Conservation (phyloP, 768 basidiomycete species). For the Calvatia gigantea region DNA sequence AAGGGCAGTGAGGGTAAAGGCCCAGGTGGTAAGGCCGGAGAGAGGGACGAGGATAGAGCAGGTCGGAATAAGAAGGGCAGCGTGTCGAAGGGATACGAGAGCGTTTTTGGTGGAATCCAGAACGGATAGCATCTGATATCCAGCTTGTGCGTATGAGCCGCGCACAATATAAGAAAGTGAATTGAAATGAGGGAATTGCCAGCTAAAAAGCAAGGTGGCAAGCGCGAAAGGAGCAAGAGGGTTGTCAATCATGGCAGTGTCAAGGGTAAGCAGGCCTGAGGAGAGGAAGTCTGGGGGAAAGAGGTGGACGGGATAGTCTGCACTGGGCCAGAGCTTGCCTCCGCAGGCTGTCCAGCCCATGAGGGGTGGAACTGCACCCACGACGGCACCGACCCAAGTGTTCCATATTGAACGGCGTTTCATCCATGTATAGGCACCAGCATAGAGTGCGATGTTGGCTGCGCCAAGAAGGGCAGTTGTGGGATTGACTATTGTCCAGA, state of each 20-base stretch:
- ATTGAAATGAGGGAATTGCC: constrained; percentile 99
- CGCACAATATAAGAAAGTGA: constrained; percentile 85
- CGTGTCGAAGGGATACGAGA: constrained; percentile 80
- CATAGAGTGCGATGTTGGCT: constrained; percentile 85
- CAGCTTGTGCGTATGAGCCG: constrained; percentile 86
- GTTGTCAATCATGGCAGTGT: constrained; percentile 63
- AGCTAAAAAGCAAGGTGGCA: constrained; percentile 85
- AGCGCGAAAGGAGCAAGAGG: constrained; percentile 79
- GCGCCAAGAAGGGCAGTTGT: constrained; percentile 81
- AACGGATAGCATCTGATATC: constrained; percentile 91
- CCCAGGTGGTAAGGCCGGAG: constrained; percentile 92
- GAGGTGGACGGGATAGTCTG: constrained; percentile 51
- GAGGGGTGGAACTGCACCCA: constrained; percentile 89
- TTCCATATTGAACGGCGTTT: constrained; percentile 81
- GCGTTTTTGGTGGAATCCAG: constrained; percentile 76
- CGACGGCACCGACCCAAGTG: constrained; percentile 93
- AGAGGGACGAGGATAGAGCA: constrained; percentile 79
- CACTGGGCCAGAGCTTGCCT: constrained; percentile 66
- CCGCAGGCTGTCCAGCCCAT: constrained; percentile 99
- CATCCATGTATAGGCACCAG: constrained; percentile 88
- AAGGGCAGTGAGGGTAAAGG: constrained; percentile 75
- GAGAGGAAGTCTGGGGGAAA: constrained; percentile 63
- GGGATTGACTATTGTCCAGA: constrained; percentile 83
- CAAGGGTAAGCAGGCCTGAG: constrained; percentile 28
- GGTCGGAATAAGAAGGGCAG: constrained; percentile 70